Evolutionary conservation across 345 rosid species (phyloP), one percentile per base, ranked within the genome.

Genomic region (Aquilaria yunnanensis): DNA sequence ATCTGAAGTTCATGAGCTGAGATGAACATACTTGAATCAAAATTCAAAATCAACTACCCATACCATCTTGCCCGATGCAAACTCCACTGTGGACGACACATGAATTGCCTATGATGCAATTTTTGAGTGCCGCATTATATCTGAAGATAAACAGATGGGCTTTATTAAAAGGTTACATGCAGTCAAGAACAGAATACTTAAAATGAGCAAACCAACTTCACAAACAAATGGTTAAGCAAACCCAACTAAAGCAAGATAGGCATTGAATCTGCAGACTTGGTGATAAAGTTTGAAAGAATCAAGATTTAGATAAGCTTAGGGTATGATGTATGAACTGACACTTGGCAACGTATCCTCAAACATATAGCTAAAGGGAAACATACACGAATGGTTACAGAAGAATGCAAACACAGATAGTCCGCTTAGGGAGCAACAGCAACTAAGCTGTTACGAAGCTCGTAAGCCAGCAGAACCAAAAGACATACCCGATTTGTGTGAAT

Each of bases 31-130:
- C 5, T 3, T 37, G 43, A 48, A 14, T 11, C 37, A n/a, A 63
- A 71, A 54, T 46, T 16, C 23, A 16, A 16, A 16, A 16, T 16
- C 23, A 16, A 16, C 23, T 16, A 16, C 23, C 29, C 78, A 69
- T 68, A 90, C 96, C 96, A 80, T 92, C 95, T 77, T 92, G 96
- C 75, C 98, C 98, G 12, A 92, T 73, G 78, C 93, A 82, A 13
- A 67, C 93, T 53, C 98, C 98, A 76, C 75, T 78, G 72, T 89
- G 89, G 46, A 89, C 69, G 29, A 74, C 71, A 77, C 96, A 87
- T 8, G 76, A 84, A 67, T 84, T 82, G 10, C 96, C 96, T 47
- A 92, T 60, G 54, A 49, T 65, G 72, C 96, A 85, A 64, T 92
- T 88, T 62, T 77, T 70, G 12, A 90, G 81, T 6, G 85, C 80